Evolutionary conservation across 768 basidiomycete genomes (phyloP), one percentile per base, ranked within the genome.

Genomic region (Candolleomyces eurysporus): DNA sequence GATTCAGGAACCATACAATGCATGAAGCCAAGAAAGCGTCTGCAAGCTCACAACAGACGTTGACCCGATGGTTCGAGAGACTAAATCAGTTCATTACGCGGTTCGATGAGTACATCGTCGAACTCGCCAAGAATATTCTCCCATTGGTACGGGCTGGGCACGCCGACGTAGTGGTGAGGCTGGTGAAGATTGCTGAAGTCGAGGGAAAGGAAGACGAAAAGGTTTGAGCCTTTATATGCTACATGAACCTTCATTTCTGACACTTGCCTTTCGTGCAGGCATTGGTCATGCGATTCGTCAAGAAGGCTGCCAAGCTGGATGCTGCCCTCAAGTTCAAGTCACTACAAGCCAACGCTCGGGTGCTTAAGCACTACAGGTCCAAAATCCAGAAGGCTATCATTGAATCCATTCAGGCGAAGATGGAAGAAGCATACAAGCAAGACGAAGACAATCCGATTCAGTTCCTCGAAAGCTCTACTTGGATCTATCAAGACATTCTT

Each of bases 171-270:
- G 83, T 98, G 9, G 94, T 99, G 39, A 91, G 91, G 69, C 75
- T 98, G 58, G 76, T 95, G 70, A 99, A 98, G 77, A 91, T 99
- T 59, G 90, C 91, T 11, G 96, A 99, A 71, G 79, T 94, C 22
- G 97, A 99, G 72, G 94, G 91, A 4, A 85, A 82, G 69, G 93
- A 94, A 72, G 97, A 98, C 69, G 92, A 98, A 77, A 98, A 97
- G 83, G 95, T 91, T 66, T 49, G 71, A 40, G 31, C 11, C 36
- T 45, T 42, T 19, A 19, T 21, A 42, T 43, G 40, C 40, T 22
- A 5, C 43, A 16, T 46, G 22, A 14, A 52, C 17, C 19, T 45
- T 10, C 42, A 54, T 36, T 14, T 10, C 48, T 62, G 46, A 61
- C 59, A 40, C 57, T 26, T 50, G 50, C 53, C 58, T 31, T 50